phyloP scores from a whole-genome alignment of 1,284 basidiomycete species.

The Pseudozyma pruni region DNA sequence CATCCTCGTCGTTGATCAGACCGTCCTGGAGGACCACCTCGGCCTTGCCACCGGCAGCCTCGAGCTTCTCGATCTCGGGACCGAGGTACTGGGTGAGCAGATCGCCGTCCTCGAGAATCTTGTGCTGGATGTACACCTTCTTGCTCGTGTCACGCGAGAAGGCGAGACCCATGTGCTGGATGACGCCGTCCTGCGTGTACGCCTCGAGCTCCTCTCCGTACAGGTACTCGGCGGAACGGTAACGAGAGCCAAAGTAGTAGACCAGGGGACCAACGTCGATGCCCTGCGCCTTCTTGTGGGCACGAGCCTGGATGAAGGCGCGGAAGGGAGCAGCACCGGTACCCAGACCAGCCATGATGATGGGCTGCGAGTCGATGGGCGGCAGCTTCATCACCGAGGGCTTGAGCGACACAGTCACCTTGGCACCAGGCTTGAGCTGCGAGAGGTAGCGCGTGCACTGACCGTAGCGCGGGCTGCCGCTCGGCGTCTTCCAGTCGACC shows the following conservation, averaged over 20 bases:
- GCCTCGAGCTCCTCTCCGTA: constrained; percentile 86
- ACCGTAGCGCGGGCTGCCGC: constrained; percentile 82
- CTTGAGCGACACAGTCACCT: constrained; percentile 97
- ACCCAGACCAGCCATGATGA: constrained; percentile 98
- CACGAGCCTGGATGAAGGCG: constrained; percentile 95
- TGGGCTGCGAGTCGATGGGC: constrained; percentile 82
- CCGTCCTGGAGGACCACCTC: constrained; percentile 72
- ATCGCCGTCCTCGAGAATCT: constrained; percentile 90
- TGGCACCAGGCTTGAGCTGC: constrained; percentile 82
- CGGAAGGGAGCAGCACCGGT: constrained; percentile 98
- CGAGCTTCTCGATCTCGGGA: constrained; percentile 72
- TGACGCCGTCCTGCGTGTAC: constrained; percentile 80
- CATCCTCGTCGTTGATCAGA: constrained; percentile 38
- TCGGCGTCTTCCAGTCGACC: constrained; percentile 90
- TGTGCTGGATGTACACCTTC: constrained; percentile 99
- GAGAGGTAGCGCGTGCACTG: constrained; percentile 97
- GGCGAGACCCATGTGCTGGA: constrained; percentile 89
- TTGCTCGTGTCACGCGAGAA: constrained; percentile 91
- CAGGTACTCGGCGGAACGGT: constrained; percentile 92
- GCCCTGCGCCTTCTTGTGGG: constrained; percentile 80
- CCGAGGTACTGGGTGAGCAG: constrained; percentile 73
- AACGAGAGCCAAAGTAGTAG: constrained; percentile 98
- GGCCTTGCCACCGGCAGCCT: constrained; percentile 66
- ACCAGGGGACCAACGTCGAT: constrained; percentile 87
- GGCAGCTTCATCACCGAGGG: constrained; percentile 99